Conservation (phyloP, 768 basidiomycete genomes). For the Tricholoma bakamatsutake region DNA sequence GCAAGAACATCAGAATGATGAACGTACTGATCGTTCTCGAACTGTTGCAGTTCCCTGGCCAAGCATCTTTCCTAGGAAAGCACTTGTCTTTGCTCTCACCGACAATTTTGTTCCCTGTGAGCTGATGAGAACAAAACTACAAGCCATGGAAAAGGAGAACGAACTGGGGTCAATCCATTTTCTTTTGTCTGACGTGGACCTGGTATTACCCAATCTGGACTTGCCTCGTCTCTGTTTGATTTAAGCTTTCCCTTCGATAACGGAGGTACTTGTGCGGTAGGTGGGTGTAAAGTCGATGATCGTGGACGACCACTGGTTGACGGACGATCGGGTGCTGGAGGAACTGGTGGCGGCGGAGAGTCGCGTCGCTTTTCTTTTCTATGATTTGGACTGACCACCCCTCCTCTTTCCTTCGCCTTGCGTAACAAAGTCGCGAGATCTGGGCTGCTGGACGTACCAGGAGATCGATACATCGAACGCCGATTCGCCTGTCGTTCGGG, state of each 20-base stretch:
- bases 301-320: conserved; percentile 29
- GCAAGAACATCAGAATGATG: conserved; percentile 10
- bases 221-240: conserved; percentile 11
- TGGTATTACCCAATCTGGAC: conserved; percentile 43
- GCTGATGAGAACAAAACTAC: conserved; percentile 3
- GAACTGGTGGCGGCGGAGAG: conserved; percentile 38
- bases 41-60: conserved; percentile 47
- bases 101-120: conserved; percentile 50
- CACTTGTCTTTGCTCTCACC: conserved; percentile 73
- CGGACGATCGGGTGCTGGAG: conserved; percentile 25
- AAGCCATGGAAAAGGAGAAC: conserved; percentile 10
- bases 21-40: conserved; percentile 63
- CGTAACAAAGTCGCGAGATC: conserved; percentile 84
- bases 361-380: conserved; percentile 31
- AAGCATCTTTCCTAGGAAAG: conserved; percentile 75
- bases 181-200: conserved; percentile 40
- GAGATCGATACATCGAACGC: conserved; percentile 80
- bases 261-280: conserved; percentile 24
- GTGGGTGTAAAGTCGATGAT: conserved; percentile 33
- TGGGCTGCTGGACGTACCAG: conserved; percentile 87
- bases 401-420: conserved; percentile 73
- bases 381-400: conserved; percentile 27
- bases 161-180: conserved; percentile 46
- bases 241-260: conserved; percentile 30
- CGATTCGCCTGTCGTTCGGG: conserved; percentile 69